A percentile compares a stretch with the other conserved stretches of the same genome.
Evolutionary conservation across 805 yeast species (phyloP).

Genomic region (Hanseniaspora hatyaiensis): DNA sequence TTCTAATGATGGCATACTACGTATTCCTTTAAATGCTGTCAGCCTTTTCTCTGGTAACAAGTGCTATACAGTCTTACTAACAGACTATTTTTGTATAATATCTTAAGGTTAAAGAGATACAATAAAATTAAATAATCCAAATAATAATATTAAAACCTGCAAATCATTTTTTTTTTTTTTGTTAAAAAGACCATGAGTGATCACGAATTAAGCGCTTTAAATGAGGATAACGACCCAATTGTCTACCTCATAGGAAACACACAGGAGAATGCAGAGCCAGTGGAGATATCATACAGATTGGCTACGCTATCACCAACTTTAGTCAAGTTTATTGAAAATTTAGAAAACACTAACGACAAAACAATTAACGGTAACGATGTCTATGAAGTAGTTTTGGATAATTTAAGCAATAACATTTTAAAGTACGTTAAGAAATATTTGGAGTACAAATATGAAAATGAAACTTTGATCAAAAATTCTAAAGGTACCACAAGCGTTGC

Average conservation of each 20-base stretch:
- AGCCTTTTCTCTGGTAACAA: no score
- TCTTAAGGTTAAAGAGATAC: no score
- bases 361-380: conserved; percentile 4
- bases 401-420: conserved; percentile 47
- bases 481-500: conserved; percentile 36
- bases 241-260: conserved; percentile 60
- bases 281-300: conserved; percentile 67
- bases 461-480: conserved; percentile 6
- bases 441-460: conserved; percentile 58
- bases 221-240: conserved; percentile 5
- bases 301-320: conserved; percentile 36
- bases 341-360: not conserved
- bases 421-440: conserved; percentile 78
- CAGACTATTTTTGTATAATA: no score
- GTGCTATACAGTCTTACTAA: no score
- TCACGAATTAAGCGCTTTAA: not conserved
- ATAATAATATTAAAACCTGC: not conserved
- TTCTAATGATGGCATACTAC: no score
- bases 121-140: no score
- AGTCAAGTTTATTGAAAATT: conserved; percentile 14
- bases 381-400: conserved; percentile 33
- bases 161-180: no score
- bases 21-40: no score
- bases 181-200: conserved; percentile 16
- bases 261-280: conserved; percentile 45